phyloP scores from a whole-genome alignment of 2,329 filamentous ascomycete species.

The Anisogramma anomala region DNA sequence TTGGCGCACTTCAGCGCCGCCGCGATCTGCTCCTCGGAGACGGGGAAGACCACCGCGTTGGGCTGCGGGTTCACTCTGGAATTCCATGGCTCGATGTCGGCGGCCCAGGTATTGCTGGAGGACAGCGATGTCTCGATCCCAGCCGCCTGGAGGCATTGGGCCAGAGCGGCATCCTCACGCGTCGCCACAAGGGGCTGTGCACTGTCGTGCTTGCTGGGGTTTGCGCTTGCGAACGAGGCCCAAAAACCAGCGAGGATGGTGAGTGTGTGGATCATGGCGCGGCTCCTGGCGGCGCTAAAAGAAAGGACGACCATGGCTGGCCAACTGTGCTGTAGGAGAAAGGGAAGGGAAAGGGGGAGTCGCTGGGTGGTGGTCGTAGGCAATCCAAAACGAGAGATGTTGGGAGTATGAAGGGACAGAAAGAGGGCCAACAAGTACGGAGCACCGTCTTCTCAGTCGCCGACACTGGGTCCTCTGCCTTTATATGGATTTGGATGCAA shows the following conservation, averaged over 20 bases:
- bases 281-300: slow-evolving; percentile 5
- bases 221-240: background rate
- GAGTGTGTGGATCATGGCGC: slow-evolving; percentile 3
- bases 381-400: too few species aligned
- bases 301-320: slow-evolving; percentile 2
- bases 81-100: slow-evolving; percentile 5
- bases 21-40: background rate
- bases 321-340: too few species aligned
- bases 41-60: slow-evolving; percentile 3
- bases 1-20: slow-evolving; percentile 2
- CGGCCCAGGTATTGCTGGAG: slow-evolving; percentile 1
- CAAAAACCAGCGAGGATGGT: background rate
- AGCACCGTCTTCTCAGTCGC: too few species aligned
- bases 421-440: too few species aligned
- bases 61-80: slow-evolving; percentile 2
- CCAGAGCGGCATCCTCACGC: background rate
- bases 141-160: slow-evolving; percentile 1
- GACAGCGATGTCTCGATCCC: slow-evolving; percentile 2
- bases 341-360: too few species aligned
- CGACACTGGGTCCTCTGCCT: too few species aligned
- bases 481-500: too few species aligned
- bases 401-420: too few species aligned
- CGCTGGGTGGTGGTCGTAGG: too few species aligned
- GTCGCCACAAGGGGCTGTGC: background rate
- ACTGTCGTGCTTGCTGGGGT: background rate